Evolutionary conservation across 768 basidiomycete species (phyloP).

Genomic region (Boletellus ananiceps): DNA sequence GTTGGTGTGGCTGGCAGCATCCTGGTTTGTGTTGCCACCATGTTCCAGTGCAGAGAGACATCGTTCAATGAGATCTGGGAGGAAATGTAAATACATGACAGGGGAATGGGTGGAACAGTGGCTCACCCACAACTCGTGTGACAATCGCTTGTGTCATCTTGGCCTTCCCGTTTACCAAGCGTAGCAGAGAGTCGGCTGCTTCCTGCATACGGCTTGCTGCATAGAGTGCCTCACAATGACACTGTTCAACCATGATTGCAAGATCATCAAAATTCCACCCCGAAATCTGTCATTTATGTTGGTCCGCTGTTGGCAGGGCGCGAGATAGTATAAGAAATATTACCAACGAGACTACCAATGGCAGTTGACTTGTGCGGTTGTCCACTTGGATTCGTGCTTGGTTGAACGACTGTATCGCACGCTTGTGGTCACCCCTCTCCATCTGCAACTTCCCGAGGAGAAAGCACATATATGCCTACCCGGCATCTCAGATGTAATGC

Average conservation of each 20-base stretch:
- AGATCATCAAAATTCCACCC: slow-evolving; percentile 9
- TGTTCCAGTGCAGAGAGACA: background rate
- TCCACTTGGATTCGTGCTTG: background rate
- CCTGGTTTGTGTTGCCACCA: too few relatives aligned
- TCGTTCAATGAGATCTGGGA: background rate
- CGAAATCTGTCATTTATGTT: background rate
- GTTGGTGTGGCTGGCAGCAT: too few relatives aligned
- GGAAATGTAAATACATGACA: too few relatives aligned
- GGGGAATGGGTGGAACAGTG: too few relatives aligned
- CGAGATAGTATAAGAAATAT: too few relatives aligned
- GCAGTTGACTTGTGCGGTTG: background rate
- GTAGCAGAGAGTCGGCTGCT: too few relatives aligned
- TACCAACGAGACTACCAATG: background rate
- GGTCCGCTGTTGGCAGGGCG: too few relatives aligned
- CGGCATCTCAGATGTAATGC: background rate
- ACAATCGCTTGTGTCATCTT: too few relatives aligned
- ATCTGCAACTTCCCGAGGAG: background rate
- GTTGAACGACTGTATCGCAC: background rate
- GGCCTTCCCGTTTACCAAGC: too few relatives aligned
- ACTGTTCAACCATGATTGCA: background rate
- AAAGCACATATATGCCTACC: background rate
- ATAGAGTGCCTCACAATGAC: slow-evolving; percentile 2
- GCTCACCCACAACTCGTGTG: too few relatives aligned
- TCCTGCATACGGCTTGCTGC: too few relatives aligned
- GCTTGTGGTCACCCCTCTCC: background rate